phyloP scores from a whole-genome alignment of 805 yeast genomes.

The Candida tibetensis region DNA sequence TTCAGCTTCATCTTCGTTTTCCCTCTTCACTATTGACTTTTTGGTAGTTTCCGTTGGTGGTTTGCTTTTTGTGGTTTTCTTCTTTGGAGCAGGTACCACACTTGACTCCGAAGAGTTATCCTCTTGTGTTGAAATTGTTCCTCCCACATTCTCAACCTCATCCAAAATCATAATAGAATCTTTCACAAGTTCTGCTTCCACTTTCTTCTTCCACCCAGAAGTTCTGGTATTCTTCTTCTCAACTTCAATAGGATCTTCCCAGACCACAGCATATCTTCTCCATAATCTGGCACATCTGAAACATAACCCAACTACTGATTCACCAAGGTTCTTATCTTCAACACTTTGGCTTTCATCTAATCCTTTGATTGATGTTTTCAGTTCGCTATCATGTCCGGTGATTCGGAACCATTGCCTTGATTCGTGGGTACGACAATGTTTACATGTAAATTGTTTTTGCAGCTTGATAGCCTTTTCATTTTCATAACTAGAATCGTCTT shows the following conservation, averaged over 20 bases:
- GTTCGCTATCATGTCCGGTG: slow-evolving; percentile 53
- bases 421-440: slow-evolving; percentile 59
- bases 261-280: slow-evolving; percentile 83
- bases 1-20: background rate
- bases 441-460: slow-evolving; percentile 55
- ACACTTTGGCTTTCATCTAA: slow-evolving; percentile 12
- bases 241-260: slow-evolving; percentile 79
- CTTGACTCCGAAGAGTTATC: background rate
- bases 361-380: slow-evolving; percentile 29
- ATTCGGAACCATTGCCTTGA: slow-evolving; percentile 69
- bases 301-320: slow-evolving; percentile 63
- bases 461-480: slow-evolving; percentile 42
- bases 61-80: slow-evolving; percentile 10
- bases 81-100: slow-evolving; percentile 7
- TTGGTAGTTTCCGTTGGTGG: slow-evolving; percentile 1
- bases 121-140: slow-evolving; percentile 17
- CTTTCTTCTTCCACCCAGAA: slow-evolving; percentile 55
- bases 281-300: slow-evolving; percentile 84
- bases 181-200: slow-evolving; percentile 64
- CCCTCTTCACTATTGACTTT: background rate
- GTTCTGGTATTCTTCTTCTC: slow-evolving; percentile 45
- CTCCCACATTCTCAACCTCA: slow-evolving; percentile 42
- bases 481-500: slow-evolving; percentile 73
- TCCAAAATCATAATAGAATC: slow-evolving; percentile 58
- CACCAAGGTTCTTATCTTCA: slow-evolving; percentile 12